A percentile compares a stretch with the other conserved stretches of the same genome.
phyloP scores from a whole-genome alignment of 164 flowering plant species.

The Platanus orientalis region DNA sequence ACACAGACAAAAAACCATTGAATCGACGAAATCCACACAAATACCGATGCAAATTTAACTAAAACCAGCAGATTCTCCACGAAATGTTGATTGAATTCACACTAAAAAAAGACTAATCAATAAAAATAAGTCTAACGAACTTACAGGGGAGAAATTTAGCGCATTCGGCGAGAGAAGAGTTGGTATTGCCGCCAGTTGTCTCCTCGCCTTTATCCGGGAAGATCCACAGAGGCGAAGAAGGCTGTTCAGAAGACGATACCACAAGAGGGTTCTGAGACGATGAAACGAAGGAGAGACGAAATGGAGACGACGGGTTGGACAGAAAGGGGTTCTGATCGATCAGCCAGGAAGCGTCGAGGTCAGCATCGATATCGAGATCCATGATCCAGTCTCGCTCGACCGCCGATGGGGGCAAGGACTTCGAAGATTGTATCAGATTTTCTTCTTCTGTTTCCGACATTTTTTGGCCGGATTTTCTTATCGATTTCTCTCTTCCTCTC shows the following conservation, averaged over 20 bases:
- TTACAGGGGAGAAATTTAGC: conserved; percentile 22
- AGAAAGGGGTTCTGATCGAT: conserved; percentile 48
- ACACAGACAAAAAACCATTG: too few relatives aligned
- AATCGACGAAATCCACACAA: neutral
- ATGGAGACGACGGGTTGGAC: conserved; percentile 43
- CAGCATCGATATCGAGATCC: conserved; percentile 52
- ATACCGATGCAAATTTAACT: too few relatives aligned
- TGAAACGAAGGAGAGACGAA: conserved; percentile 13
- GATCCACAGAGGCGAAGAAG: conserved; percentile 74
- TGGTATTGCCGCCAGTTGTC: conserved; percentile 10
- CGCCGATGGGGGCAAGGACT: neutral
- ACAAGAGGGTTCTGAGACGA: neutral
- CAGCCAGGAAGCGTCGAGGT: conserved; percentile 58
- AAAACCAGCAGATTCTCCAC: too few relatives aligned
- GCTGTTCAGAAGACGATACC: conserved; percentile 44
- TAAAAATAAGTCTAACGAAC: conserved; percentile 4
- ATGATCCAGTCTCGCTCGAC: conserved; percentile 22
- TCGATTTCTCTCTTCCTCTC: too few relatives aligned
- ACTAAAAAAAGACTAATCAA: neutral
- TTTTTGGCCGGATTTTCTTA: neutral
- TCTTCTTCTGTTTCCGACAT: conserved; percentile 24
- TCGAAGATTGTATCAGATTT: neutral
- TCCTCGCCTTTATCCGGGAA: conserved; percentile 49
- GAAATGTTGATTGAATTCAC: neutral
- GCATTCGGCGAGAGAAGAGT: neutral